Base-by-base conservation (phyloP, 768 basidiomycete genomes). In the Suillus luteus region DNA sequence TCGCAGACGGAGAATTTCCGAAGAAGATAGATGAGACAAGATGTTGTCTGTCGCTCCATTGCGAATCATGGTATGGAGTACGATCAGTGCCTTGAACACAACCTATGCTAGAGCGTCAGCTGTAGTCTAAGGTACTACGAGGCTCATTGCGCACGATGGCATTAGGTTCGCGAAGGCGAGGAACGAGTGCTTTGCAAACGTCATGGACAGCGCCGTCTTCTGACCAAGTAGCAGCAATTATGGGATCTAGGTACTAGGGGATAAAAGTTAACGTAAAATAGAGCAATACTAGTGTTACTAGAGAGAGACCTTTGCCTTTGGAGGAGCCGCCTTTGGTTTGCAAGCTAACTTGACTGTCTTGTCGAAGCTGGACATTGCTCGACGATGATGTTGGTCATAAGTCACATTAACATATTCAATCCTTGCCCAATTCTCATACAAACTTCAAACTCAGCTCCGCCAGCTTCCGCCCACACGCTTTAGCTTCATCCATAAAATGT, bases 11-110 rank as follows among this genome's bases (percentile, higher is more conserved):
- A 99, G 79, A n/a, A 93, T 82, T 68, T 96, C 93, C 2, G 87
- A 84, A 40, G 88, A 85, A 6, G 93, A 89, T 44, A 99, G 84
- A 76, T 95, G 90, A 14, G 85, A 81, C 22, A 98, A 83, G 14
- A 98, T 86, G 72, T 95, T 93, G 80, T 99, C 95, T 7, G 96
- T 97, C 2, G 92, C 85, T n/a, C 97, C 97, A 65, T 93, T 94
- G 33, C 97, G 88, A 73, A 99, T 92, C 93, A 99, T 95, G 38
- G 89, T 93, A 74, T 99, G 97, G 8, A 99, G 81, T 4, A 96
- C 93, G 69, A 99, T 90, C 68, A 99, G 81, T 0, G 95, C 95
- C 73, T 99, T 99, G 86, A 99, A 98, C n/a, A 93, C 95, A 68
- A 99, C 85, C 95, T 97, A 70, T 59, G 51, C 22, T 1, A 31